A percentile compares a stretch with the other conserved stretches of the same genome.
These are phyloP conservation scores for Trypethelium eluteriae DNA, from an alignment of 495 filamentous ascomycete genomes.

Conservation along the genomic window DNA sequence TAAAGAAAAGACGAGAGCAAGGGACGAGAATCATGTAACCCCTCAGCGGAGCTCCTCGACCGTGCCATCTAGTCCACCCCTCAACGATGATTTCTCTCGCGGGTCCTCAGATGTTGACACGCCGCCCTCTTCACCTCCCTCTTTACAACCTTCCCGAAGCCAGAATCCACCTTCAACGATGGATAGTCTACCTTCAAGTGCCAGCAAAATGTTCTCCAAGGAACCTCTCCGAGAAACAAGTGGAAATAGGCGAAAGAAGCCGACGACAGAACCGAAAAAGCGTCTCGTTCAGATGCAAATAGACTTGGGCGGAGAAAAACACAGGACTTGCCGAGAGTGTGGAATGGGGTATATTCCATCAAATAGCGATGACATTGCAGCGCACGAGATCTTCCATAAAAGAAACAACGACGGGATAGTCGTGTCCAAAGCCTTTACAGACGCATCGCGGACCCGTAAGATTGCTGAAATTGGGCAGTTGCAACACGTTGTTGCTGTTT, in stretches of 20 bases:
- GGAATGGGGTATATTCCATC: constrained; percentile 68
- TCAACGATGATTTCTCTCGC: not conserved
- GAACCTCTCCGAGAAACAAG: constrained; percentile 8
- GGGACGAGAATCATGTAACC: not conserved
- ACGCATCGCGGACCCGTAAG: constrained; percentile 33
- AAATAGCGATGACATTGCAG: constrained; percentile 52
- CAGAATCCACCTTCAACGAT: not conserved
- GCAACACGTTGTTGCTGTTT: constrained; percentile 33
- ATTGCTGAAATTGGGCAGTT: constrained; percentile 53
- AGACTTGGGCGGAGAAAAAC: constrained; percentile 53
- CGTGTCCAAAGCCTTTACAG: constrained; percentile 48
- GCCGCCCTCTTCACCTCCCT: constrained; percentile 12
- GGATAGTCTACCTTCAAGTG: not conserved
- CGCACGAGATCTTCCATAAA: constrained; percentile 63
- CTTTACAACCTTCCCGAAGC: not conserved
- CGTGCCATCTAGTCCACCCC: not conserved
- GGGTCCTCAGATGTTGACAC: not conserved
- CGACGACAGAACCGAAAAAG: constrained; percentile 1
- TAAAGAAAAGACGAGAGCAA: not conserved
- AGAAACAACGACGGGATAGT: constrained; percentile 59
- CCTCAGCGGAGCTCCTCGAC: not conserved
- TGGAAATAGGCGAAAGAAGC: constrained; percentile 10
- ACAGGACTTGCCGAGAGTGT: constrained; percentile 56
- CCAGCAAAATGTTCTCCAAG: not conserved
- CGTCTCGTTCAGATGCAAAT: constrained; percentile 58